These are phyloP conservation scores for Astrothelium subdiscretum DNA, from an alignment of 495 filamentous ascomycete genomes.

Conservation along the genomic window DNA sequence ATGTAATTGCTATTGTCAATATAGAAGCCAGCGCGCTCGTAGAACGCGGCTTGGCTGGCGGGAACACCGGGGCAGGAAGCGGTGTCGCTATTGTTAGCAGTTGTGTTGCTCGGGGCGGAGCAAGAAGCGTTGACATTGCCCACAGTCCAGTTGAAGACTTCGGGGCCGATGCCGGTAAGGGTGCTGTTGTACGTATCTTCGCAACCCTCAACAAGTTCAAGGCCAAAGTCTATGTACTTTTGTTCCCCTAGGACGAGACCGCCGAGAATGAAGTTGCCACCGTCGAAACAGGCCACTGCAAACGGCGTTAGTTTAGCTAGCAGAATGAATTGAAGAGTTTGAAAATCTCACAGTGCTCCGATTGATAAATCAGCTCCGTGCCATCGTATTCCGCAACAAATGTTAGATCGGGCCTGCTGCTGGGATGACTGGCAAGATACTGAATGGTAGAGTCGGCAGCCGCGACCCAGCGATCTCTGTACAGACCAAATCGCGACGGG, in stretches of 20 bases:
- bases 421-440: conserved; percentile 62
- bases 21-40: conserved; percentile 58
- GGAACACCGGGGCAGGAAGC: conserved; percentile 28
- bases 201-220: conserved; percentile 62
- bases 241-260: conserved; percentile 53
- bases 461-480: conserved; percentile 62
- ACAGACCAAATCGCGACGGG: conserved; percentile 46
- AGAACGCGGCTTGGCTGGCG: conserved; percentile 43
- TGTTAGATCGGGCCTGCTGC: conserved; percentile 56
- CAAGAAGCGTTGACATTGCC: conserved; percentile 7
- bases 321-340: neutral
- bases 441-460: conserved; percentile 69
- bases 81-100: no score
- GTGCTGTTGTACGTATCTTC: conserved; percentile 61
- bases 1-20: conserved; percentile 51
- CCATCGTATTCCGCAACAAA: conserved; percentile 57
- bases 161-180: conserved; percentile 65
- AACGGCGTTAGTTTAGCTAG: neutral
- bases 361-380: conserved; percentile 33
- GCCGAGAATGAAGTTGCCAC: conserved; percentile 81
- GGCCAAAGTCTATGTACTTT: conserved; percentile 62
- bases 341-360: conserved; percentile 28
- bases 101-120: conserved; percentile 16
- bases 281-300: conserved; percentile 60
- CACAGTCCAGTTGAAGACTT: conserved; percentile 59